Conservation (phyloP, 78 protist species). For the Anaeramoeba flamelloides region DNA sequence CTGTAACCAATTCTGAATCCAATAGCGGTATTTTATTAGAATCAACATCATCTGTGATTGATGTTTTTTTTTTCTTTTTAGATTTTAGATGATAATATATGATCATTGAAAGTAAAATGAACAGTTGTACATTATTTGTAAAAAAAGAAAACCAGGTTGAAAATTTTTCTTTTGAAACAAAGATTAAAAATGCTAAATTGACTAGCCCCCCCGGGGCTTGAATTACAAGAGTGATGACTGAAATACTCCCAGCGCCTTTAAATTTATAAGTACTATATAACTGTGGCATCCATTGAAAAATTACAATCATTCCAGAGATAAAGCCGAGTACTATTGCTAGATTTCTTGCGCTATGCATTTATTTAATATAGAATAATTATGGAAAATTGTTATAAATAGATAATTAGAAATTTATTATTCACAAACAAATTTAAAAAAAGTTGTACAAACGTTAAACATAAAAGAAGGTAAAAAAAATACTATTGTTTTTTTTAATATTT, state of each 20-base stretch:
- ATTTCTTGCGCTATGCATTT: no score
- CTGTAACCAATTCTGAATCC: no score
- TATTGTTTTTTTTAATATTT: no score
- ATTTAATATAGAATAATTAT: no score
- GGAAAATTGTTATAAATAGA: no score
- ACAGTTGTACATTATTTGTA: neutral
- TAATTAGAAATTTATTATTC: no score
- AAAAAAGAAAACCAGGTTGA: neutral
- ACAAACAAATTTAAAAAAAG: no score
- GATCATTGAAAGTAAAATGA: neutral
- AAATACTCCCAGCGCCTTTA: neutral
- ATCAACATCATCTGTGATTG: no score
- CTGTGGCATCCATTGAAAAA: neutral
- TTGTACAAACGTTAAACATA: no score
- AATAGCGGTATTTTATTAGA: no score
- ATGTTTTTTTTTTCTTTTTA: neutral
- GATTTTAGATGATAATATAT: neutral
- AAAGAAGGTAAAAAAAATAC: no score
- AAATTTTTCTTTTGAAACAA: neutral
- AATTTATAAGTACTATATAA: neutral
- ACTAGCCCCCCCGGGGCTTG: neutral
- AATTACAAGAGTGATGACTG: neutral
- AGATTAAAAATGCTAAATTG: neutral
- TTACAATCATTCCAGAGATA: neutral
- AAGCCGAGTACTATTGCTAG: neutral